Evolutionary conservation across 1,139 yeast genomes (phyloP).

Genomic region (Yamadazyma spencermartinsiae): DNA sequence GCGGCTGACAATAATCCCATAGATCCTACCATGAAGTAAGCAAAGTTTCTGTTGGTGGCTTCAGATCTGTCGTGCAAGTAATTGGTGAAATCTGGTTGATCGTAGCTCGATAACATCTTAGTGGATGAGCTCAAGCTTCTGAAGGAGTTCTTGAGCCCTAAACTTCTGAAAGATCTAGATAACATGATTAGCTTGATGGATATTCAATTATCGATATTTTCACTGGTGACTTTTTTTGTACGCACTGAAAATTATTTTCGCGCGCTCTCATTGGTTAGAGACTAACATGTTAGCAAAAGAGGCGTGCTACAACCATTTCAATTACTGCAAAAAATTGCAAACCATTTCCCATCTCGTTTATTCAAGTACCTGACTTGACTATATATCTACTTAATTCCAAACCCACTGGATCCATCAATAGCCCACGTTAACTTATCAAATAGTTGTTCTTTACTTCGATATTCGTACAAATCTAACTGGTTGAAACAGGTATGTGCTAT

Average conservation of each 20-base stretch:
- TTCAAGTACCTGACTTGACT: no score
- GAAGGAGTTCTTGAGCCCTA: slow-evolving; percentile 18
- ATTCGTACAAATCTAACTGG: slow-evolving; percentile 76
- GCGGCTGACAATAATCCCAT: slow-evolving; percentile 93
- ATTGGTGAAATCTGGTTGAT: slow-evolving; percentile 88
- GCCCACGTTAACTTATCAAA: slow-evolving; percentile 61
- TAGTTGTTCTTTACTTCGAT: slow-evolving; percentile 53
- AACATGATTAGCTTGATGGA: slow-evolving; percentile 9
- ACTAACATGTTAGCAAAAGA: background rate
- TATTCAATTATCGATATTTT: no score
- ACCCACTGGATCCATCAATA: slow-evolving; percentile 78
- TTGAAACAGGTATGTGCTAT: slow-evolving; percentile 93
- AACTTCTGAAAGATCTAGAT: slow-evolving; percentile 40
- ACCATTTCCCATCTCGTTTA: no score
- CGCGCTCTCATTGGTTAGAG: slow-evolving; percentile 12
- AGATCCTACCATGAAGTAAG: slow-evolving; percentile 98
- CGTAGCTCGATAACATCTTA: slow-evolving; percentile 67
- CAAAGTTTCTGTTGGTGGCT: slow-evolving; percentile 76
- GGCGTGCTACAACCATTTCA: slow-evolving; percentile 4
- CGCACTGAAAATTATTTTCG: slow-evolving; percentile 5
- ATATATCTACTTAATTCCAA: slow-evolving; percentile 60
- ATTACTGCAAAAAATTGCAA: no score
- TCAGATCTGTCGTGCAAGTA: slow-evolving; percentile 76
- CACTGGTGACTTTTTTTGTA: no score
- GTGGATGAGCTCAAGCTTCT: slow-evolving; percentile 49